Evolutionary conservation across 768 basidiomycete species (phyloP).

Genomic region (Xerocomellus amylosporus): DNA sequence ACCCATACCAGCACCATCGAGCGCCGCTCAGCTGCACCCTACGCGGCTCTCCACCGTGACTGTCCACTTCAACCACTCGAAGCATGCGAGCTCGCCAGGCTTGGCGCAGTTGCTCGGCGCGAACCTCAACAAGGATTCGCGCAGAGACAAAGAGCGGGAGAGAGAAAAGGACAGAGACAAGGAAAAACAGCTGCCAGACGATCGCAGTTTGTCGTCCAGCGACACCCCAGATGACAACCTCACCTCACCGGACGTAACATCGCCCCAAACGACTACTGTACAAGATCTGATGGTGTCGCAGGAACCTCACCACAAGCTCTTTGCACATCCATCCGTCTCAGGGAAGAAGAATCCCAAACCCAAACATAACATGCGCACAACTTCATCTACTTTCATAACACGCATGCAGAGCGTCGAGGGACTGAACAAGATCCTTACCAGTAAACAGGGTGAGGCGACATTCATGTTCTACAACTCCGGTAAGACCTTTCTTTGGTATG

Average conservation of each 20-base stretch:
- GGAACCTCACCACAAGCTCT: constrained; percentile 52
- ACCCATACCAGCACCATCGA: constrained; percentile 40
- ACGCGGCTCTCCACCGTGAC: constrained; percentile 61
- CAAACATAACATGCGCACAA: constrained; percentile 89
- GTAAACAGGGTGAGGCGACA: constrained; percentile 80
- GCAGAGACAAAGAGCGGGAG: constrained; percentile 41
- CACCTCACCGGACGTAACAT: constrained; percentile 41
- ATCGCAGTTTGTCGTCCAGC: constrained; percentile 76
- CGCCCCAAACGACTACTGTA: constrained; percentile 33
- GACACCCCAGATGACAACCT: constrained; percentile 65
- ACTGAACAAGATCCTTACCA: constrained; percentile 62
- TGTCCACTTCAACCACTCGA: constrained; percentile 60
- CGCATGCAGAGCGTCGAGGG: constrained; percentile 82
- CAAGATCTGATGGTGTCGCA: constrained; percentile 29
- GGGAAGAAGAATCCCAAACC: constrained; percentile 71
- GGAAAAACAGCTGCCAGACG: constrained; percentile 44
- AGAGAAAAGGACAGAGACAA: constrained; percentile 42
- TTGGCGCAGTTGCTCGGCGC: constrained; percentile 67
- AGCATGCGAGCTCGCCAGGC: constrained; percentile 53
- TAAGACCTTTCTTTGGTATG: constrained; percentile 83
- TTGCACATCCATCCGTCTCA: constrained; percentile 47
- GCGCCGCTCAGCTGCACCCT: constrained; percentile 44
- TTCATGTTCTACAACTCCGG: constrained; percentile 87
- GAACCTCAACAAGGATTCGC: constrained; percentile 54
- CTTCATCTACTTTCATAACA: constrained; percentile 90